Conservation (phyloP, 2,329 filamentous ascomycete species). For the Lizonia empirigonia region DNA sequence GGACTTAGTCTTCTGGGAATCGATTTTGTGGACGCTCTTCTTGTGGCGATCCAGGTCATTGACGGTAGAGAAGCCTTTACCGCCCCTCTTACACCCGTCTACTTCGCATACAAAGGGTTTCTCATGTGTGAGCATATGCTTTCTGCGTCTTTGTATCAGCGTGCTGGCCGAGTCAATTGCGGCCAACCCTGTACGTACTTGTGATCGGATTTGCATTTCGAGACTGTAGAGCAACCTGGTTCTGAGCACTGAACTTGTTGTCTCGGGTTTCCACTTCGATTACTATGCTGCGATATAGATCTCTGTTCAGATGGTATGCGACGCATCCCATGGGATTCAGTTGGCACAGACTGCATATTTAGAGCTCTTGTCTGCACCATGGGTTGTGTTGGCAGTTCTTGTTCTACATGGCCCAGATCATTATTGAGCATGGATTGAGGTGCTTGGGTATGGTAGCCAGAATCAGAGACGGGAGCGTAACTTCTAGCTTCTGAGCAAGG, state of each 20-base stretch:
- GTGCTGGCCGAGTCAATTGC: not conserved
- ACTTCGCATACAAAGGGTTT: conserved; percentile 70
- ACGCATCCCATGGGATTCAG: conserved; percentile 22
- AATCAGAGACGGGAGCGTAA: conserved; percentile 33
- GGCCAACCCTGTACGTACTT: conserved; percentile 37
- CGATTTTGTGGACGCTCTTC: conserved; percentile 69
- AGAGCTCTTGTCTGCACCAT: conserved; percentile 24
- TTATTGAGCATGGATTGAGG: conserved; percentile 40
- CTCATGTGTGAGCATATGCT: conserved; percentile 72
- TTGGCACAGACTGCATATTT: conserved; percentile 22
- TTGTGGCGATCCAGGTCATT: conserved; percentile 85
- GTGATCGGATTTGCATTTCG: conserved; percentile 45
- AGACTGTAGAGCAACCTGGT: conserved; percentile 27
- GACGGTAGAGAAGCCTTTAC: conserved; percentile 73
- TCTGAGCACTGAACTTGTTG: conserved; percentile 24
- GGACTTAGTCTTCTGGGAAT: conserved; percentile 49
- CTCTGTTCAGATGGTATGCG: conserved; percentile 28
- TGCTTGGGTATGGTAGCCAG: conserved; percentile 41
- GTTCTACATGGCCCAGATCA: conserved; percentile 30
- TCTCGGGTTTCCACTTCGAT: conserved; percentile 25
- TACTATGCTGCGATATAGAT: conserved; percentile 31
- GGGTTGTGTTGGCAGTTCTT: conserved; percentile 28
- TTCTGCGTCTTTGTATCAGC: conserved; percentile 59
- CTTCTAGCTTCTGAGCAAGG: conserved; percentile 35
- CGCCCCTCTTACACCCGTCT: conserved; percentile 59